A percentile compares a stretch with the other conserved stretches of the same genome.
These are phyloP conservation scores for Gloeostereum incarnatum DNA, from an alignment of 768 basidiomycete species.

Conservation along the genomic window DNA sequence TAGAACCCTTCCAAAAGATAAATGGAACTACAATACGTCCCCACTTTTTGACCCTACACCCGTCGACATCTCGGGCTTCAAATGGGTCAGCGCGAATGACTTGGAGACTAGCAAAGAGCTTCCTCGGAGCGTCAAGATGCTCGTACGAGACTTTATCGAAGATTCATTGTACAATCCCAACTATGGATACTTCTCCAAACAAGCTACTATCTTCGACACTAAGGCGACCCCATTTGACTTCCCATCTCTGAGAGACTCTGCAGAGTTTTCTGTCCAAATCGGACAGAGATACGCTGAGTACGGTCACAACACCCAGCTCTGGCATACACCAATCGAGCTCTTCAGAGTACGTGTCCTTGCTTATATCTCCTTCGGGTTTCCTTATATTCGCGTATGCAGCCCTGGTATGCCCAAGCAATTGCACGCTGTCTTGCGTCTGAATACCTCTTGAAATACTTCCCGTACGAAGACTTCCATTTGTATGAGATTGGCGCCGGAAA, in stretches of 20 bases:
- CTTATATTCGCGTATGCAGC: slow-evolving; percentile 35
- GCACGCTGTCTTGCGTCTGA: slow-evolving; percentile 84
- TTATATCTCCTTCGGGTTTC: neutral
- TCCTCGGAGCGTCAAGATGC: slow-evolving; percentile 83
- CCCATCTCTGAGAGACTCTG: slow-evolving; percentile 47
- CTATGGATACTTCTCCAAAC: slow-evolving; percentile 95
- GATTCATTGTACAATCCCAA: slow-evolving; percentile 95
- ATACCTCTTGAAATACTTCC: slow-evolving; percentile 91
- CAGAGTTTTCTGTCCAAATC: slow-evolving; percentile 78
- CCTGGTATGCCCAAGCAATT: slow-evolving; percentile 89
- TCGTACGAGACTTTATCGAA: slow-evolving; percentile 93
- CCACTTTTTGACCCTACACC: slow-evolving; percentile 48
- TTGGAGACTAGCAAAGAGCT: slow-evolving; percentile 48
- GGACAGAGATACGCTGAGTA: slow-evolving; percentile 67
- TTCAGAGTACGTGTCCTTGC: slow-evolving; percentile 71
- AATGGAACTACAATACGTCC: slow-evolving; percentile 71
- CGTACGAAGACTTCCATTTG: slow-evolving; percentile 91
- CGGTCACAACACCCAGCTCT: slow-evolving; percentile 70
- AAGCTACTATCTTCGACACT: slow-evolving; percentile 81
- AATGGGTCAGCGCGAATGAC: slow-evolving; percentile 61
- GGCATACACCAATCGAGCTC: slow-evolving; percentile 97
- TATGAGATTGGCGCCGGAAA: slow-evolving; percentile 99
- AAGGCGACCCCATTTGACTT: slow-evolving; percentile 62
- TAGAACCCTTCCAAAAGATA: slow-evolving; percentile 26
- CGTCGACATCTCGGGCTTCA: slow-evolving; percentile 30